Conservation (phyloP, 371 early-diverging fungal genomes). For the Dichotomocladium elegans region DNA sequence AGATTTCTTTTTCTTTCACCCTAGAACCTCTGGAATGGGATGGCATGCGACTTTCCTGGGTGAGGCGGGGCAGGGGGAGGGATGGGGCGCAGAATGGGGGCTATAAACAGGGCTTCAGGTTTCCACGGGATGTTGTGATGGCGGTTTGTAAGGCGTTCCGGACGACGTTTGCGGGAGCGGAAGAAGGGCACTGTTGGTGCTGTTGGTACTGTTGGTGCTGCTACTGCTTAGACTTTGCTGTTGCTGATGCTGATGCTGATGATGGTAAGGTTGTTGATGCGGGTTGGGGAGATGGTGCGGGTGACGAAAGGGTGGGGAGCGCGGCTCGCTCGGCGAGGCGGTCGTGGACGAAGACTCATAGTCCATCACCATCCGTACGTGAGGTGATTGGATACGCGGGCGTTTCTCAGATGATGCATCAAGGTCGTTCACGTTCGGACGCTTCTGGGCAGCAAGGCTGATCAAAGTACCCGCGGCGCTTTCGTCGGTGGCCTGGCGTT, state of each 20-base stretch:
- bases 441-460: slow-evolving; percentile 23
- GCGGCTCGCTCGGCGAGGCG: slow-evolving; percentile 8
- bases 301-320: neutral
- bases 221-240: neutral
- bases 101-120: too few relatives aligned
- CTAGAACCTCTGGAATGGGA: too few relatives aligned
- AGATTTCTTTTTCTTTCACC: too few relatives aligned
- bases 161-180: neutral
- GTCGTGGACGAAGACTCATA: slow-evolving; percentile 14
- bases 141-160: neutral
- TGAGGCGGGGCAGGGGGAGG: too few relatives aligned
- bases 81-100: too few relatives aligned
- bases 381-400: neutral
- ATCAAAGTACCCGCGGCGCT: slow-evolving; percentile 42
- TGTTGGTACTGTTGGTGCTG: neutral
- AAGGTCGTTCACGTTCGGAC: neutral
- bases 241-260: neutral
- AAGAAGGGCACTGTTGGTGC: neutral
- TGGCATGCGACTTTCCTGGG: too few relatives aligned
- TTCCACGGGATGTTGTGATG: too few relatives aligned
- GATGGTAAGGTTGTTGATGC: neutral
- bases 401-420: slow-evolving; percentile 1
- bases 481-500: slow-evolving; percentile 10
- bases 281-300: neutral
- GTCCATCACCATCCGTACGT: slow-evolving; percentile 2